These are phyloP conservation scores for Zopfia rhizophila DNA, from an alignment of 2,329 filamentous ascomycete species.

Conservation along the genomic window DNA sequence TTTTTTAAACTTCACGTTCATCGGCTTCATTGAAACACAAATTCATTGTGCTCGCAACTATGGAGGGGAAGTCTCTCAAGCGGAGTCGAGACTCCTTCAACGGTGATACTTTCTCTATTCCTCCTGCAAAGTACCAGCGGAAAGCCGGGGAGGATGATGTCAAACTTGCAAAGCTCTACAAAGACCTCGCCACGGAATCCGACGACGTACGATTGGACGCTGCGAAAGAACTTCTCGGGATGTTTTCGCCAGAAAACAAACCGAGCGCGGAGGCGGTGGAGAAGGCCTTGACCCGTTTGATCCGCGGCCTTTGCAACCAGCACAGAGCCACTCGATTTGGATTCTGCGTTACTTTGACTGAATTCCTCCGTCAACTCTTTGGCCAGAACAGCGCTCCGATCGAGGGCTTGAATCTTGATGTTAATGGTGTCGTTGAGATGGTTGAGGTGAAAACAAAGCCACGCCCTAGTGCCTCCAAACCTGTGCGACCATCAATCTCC, in stretches of 20 bases:
- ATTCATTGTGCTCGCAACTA: too few relatives aligned
- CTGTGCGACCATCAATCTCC: constrained; percentile 54
- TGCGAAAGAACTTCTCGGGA: constrained; percentile 56
- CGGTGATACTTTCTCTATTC: constrained; percentile 27
- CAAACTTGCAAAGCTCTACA: constrained; percentile 58
- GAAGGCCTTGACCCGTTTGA: constrained; percentile 64
- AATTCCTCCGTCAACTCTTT: constrained; percentile 78
- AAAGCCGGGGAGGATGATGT: constrained; percentile 53
- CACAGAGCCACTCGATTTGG: constrained; percentile 89
- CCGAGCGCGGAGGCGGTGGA: constrained; percentile 52
- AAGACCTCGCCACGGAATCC: constrained; percentile 59
- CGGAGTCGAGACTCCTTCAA: constrained; percentile 36
- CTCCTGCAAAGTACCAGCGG: constrained; percentile 44
- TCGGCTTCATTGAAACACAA: too few relatives aligned
- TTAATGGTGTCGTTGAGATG: constrained; percentile 60
- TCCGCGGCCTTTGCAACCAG: constrained; percentile 88
- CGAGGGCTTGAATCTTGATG: constrained; percentile 47
- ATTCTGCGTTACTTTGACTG: constrained; percentile 88
- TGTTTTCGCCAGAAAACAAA: constrained; percentile 51
- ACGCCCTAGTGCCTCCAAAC: constrained; percentile 63
- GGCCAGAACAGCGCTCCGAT: constrained; percentile 51
- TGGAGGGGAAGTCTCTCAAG: constrained; percentile 41
- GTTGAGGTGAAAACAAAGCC: constrained; percentile 64
- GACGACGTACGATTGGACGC: constrained; percentile 56
- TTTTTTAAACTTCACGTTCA: too few relatives aligned